These are phyloP conservation scores for Zygoascus bituminiphila DNA, from an alignment of 805 yeast species.

Conservation along the genomic window DNA sequence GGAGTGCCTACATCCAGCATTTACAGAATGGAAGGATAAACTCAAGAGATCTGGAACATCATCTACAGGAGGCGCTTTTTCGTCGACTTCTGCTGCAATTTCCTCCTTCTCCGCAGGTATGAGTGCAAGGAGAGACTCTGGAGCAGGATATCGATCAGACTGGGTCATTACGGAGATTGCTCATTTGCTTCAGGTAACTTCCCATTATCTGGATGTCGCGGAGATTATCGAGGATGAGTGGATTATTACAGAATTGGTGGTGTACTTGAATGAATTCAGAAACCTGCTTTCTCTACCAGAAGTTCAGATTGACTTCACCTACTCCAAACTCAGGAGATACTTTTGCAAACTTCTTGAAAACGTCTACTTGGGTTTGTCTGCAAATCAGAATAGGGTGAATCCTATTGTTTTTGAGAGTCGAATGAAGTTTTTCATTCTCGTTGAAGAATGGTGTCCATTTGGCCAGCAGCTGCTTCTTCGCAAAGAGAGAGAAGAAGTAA, in stretches of 20 bases:
- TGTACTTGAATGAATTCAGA: slow-evolving; percentile 55
- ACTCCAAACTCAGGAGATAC: slow-evolving; percentile 69
- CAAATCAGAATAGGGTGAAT: slow-evolving; percentile 30
- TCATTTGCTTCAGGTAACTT: slow-evolving; percentile 65
- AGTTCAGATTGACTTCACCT: slow-evolving; percentile 58
- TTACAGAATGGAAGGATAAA: slow-evolving; percentile 44
- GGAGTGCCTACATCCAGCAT: slow-evolving; percentile 59
- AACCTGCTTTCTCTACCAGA: slow-evolving; percentile 46
- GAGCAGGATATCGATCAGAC: slow-evolving; percentile 18
- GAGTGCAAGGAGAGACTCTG: slow-evolving; percentile 20
- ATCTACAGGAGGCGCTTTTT: background rate
- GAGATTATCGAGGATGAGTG: slow-evolving; percentile 54
- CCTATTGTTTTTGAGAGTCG: slow-evolving; percentile 86
- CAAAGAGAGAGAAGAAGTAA: slow-evolving; percentile 61
- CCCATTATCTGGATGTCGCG: slow-evolving; percentile 47
- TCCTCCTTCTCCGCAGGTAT: background rate
- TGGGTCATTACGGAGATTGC: slow-evolving; percentile 63
- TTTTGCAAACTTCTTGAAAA: slow-evolving; percentile 77
- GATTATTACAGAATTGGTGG: slow-evolving; percentile 55
- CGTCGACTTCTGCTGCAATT: background rate
- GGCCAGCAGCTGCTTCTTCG: slow-evolving; percentile 58
- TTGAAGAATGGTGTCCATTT: slow-evolving; percentile 93
- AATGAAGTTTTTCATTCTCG: slow-evolving; percentile 67
- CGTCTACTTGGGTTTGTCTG: slow-evolving; percentile 40
- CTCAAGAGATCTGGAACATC: slow-evolving; percentile 1